Base-by-base conservation (phyloP, 1,284 basidiomycete species). In the Puccinia sorghi region DNA sequence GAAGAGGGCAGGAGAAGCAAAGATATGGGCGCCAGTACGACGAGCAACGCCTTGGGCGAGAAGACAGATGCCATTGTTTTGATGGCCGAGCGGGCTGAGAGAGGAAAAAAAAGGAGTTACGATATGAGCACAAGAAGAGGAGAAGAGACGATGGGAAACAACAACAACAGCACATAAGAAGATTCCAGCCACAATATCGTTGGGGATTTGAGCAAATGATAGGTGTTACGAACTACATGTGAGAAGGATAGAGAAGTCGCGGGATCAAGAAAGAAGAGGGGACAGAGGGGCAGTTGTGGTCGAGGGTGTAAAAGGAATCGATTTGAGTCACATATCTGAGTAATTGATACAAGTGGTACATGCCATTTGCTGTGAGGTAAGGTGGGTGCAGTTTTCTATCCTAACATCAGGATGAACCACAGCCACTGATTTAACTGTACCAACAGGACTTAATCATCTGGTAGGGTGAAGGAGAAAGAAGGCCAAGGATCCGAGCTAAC, bases 321-420 rank as follows among this genome's bases (percentile, higher is more conserved):
- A 57, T 57, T 27, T 57, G 25, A 12, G 13, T 57, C 56, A 57
- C 5, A 12, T 32, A 1, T n/a, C 1, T n/a, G 9, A 32, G 56
- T 25, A 5, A 27, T 7, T 32, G 7, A 57, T 57, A 57, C 4
- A 32, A 57, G 56, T 57, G 56, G 56, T 43, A 13, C 6, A 57
- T 25, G 56, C 13, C n/a, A 57, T 56, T 56, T 22, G 52, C 52
- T 56, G 52, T 22, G 52, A 56, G 52, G 56, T n/a, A 32, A 57
- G 25, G 56, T 9, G n/a, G n/a, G n/a, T n/a, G n/a, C n/a, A n/a
- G n/a, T 57, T 27, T 27, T 32, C n/a, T 12, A 27, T 32, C 56
- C 56, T 6, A 3, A 13, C 25, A 8, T 25, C 3, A 32, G 32
- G 22, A 27, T 32, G 9, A 57, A 32, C 56, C 27, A n/a, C 6